These are phyloP conservation scores for Zasmidium angulare DNA, from an alignment of 2,329 filamentous ascomycete species.

Conservation along the genomic window DNA sequence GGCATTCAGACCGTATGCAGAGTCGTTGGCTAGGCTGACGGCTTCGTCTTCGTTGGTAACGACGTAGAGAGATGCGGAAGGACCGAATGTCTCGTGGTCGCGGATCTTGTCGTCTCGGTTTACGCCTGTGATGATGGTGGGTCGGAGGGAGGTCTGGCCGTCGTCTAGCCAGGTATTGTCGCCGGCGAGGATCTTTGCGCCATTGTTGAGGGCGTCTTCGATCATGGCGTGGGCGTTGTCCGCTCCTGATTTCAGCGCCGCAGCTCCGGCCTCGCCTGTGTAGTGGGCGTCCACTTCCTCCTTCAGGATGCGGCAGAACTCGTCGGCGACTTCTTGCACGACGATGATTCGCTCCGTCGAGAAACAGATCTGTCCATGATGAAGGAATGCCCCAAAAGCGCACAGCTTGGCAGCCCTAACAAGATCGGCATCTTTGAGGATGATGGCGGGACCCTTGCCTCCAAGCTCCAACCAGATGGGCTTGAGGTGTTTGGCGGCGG, in stretches of 20 bases:
- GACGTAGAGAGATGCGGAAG: constrained; percentile 66
- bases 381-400: constrained; percentile 68
- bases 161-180: no score
- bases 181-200: constrained; percentile 59
- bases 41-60: constrained; percentile 72
- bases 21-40: constrained; percentile 73
- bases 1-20: constrained; percentile 71
- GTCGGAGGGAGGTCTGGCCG: no score
- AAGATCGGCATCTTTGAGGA: constrained; percentile 77
- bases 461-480: constrained; percentile 79
- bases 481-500: constrained; percentile 73
- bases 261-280: no score
- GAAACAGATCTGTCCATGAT: constrained; percentile 83
- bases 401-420: constrained; percentile 68
- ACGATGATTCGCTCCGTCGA: constrained; percentile 73
- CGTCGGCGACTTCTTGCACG: constrained; percentile 48
- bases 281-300: no score
- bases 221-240: constrained; percentile 48
- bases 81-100: constrained; percentile 62
- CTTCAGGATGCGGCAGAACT: no score
- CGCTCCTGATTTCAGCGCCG: no score
- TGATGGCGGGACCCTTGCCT: constrained; percentile 76
- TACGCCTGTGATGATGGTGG: no score
- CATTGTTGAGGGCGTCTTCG: constrained; percentile 55
- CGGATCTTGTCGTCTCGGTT: not conserved